Evolutionary conservation across 108 stramenopile genomes (phyloP), one percentile per base, ranked within the genome.

Genomic region (Nitzschia sp.): DNA sequence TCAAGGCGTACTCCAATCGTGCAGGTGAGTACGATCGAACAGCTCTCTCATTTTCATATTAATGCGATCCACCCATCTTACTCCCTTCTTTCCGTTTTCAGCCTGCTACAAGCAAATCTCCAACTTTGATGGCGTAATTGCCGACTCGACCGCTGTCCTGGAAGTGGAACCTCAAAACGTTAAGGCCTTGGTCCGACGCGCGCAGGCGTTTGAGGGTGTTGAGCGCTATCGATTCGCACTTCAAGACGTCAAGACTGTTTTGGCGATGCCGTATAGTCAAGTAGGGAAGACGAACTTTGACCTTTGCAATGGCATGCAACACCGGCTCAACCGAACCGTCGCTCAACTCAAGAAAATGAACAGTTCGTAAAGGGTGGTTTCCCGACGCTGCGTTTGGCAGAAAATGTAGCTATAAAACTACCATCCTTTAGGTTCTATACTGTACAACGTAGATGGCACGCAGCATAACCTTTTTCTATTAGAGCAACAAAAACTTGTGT

Each of bases 31-130:
- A 23, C 19, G 3, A 11, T n/a, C 17, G 36, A 17, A 35, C 11
- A 19, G 4, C 49, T n/a, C n/a, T n/a, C n/a, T n/a, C n/a, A 55
- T 55, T 24, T 23, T 27, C 1, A 21, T 55, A 54, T 54, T 54
- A 21, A 24, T 62, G 25, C 47, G 26, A 33, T 62, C 6, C 21
- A 13, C 19, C 6, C 32, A 9, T 45, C 21, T 9, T 42, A n/a
- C 61, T 26, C 57, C 4, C 57, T 58, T 15, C 49, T 25, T 56
- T 23, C 27, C 19, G 4, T 15, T 13, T 47, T 11, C 74, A 18
- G 98, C 98, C 30, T 99, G 98, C 84, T 96, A 96, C 97, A 99
- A 99, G 84, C 98, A 99, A 86, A 95, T 99, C 64, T 93, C 91
- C 70, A 97, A 99, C 84, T 99, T 98, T 70, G 97, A 99, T 68